Evolutionary conservation across 73 alveolate species (phyloP).

Genomic region (Tetrahymena malaccensis): DNA sequence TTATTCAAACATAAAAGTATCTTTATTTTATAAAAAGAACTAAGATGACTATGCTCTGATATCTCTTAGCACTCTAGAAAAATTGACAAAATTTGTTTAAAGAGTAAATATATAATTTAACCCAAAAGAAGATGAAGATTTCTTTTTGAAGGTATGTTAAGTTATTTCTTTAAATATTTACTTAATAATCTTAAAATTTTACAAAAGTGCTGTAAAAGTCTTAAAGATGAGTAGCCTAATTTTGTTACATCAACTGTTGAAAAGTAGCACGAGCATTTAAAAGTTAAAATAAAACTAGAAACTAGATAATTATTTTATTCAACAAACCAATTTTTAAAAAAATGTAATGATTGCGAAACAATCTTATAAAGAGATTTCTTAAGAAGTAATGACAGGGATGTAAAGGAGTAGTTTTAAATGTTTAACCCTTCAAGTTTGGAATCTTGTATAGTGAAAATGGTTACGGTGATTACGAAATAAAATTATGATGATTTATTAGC

Average conservation of each 20-base stretch:
- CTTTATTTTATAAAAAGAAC: not conserved
- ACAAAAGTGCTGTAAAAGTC: not conserved
- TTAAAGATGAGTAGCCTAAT: not conserved
- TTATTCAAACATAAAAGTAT: not conserved
- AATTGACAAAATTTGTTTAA: not conserved
- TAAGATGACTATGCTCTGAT: not conserved
- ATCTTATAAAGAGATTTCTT: not conserved
- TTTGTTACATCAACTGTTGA: not conserved
- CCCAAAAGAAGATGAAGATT: not conserved
- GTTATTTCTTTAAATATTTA: not conserved
- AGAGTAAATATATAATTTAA: not conserved
- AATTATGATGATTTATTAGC: not conserved
- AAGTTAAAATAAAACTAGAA: not conserved
- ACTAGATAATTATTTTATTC: not conserved
- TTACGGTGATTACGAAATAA: not conserved
- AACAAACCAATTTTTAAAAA: not conserved
- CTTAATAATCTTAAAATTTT: not conserved
- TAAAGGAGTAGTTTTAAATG: not conserved
- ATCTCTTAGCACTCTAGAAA: not conserved
- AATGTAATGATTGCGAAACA: not conserved
- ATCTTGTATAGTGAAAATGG: not conserved
- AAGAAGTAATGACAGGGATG: not conserved
- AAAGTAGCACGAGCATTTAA: not conserved
- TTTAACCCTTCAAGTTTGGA: not conserved
- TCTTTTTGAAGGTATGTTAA: not conserved